phyloP scores from a whole-genome alignment of 2,329 filamentous ascomycete genomes.

The Uncinocarpus reesii region DNA sequence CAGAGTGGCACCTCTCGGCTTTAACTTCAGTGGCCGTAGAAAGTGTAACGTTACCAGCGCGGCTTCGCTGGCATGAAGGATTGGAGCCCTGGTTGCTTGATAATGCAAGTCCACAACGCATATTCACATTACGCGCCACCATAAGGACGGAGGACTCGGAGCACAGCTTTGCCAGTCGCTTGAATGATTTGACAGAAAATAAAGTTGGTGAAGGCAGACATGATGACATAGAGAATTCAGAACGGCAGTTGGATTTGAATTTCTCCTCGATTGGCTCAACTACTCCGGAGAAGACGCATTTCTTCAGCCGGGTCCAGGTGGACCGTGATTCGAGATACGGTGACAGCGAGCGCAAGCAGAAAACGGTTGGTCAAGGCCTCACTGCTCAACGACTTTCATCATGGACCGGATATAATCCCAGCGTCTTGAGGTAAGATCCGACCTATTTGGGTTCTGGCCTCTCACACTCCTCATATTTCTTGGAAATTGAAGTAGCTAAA shows the following conservation, averaged over 20 bases:
- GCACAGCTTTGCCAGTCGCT: constrained; percentile 21
- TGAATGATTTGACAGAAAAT: background rate
- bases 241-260: constrained; percentile 12
- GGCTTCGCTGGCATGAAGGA: constrained; percentile 37
- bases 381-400: constrained; percentile 3
- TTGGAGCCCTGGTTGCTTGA: constrained; percentile 43
- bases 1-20: constrained; percentile 70
- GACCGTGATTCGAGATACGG: constrained; percentile 8
- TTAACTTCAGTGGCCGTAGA: constrained; percentile 68
- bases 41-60: constrained; percentile 63
- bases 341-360: background rate
- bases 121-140: constrained; percentile 64
- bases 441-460: background rate
- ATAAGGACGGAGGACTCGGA: constrained; percentile 30
- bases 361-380: constrained; percentile 6
- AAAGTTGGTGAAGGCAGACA: background rate
- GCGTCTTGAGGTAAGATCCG: constrained; percentile 5
- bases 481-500: constrained; percentile 6
- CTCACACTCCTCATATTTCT: no score
- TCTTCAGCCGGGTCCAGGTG: constrained; percentile 7
- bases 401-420: background rate
- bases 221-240: constrained; percentile 1
- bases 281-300: background rate
- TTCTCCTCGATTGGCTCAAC: constrained; percentile 7
- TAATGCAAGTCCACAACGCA: constrained; percentile 60